These are phyloP conservation scores for Boletus coccyginus DNA, from an alignment of 768 basidiomycete species.

Conservation along the genomic window DNA sequence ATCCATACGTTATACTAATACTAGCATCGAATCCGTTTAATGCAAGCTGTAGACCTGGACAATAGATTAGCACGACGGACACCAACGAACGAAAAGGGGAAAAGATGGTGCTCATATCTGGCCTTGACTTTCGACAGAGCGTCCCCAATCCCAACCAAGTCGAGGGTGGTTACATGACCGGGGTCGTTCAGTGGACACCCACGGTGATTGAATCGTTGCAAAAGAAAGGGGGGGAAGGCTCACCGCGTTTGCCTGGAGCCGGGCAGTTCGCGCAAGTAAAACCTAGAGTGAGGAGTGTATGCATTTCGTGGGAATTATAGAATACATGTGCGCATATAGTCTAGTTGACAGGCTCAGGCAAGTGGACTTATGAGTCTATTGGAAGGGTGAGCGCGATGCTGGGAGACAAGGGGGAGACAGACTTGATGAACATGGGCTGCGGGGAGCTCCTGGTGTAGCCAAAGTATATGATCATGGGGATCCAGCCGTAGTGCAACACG, in stretches of 20 bases:
- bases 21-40: background rate
- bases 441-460: constrained; percentile 92
- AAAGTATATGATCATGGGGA: constrained; percentile 94
- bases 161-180: constrained; percentile 45
- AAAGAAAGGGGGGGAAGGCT: constrained; percentile 12
- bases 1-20: background rate
- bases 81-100: too few relatives aligned
- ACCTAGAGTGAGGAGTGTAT: background rate
- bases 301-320: constrained; percentile 25
- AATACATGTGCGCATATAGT: constrained; percentile 24
- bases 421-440: constrained; percentile 96
- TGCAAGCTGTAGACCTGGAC: constrained; percentile 1
- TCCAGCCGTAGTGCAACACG: constrained; percentile 92
- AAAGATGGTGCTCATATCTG: constrained; percentile 70
- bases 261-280: background rate
- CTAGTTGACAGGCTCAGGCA: constrained; percentile 49
- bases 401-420: constrained; percentile 32
- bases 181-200: constrained; percentile 29
- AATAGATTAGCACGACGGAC: constrained; percentile 4
- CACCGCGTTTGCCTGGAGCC: constrained; percentile 21
- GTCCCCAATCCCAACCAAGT: constrained; percentile 46
- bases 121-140: constrained; percentile 73
- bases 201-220: constrained; percentile 58
- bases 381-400: background rate
- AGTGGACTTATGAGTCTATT: constrained; percentile 89